Conservation (phyloP, 2,329 filamentous ascomycete genomes). For the Plectosphaerella sp. region DNA sequence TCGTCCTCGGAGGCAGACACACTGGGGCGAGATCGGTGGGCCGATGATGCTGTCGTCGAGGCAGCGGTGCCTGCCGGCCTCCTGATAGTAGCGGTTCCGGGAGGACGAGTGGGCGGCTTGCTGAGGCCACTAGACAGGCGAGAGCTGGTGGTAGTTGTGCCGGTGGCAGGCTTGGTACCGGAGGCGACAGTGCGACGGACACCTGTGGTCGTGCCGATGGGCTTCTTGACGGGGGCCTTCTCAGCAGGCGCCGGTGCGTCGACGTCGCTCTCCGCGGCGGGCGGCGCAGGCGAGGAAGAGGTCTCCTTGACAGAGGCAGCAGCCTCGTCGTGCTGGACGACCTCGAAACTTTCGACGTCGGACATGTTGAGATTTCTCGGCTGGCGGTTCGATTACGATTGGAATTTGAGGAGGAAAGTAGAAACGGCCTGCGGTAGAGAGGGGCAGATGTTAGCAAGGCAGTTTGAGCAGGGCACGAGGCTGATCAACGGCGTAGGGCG, state of each 20-base stretch:
- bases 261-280: slow-evolving; percentile 21
- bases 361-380: slow-evolving; percentile 32
- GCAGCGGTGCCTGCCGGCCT: slow-evolving; percentile 19
- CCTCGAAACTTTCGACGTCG: slow-evolving; percentile 41
- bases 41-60: slow-evolving; percentile 27
- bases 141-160: slow-evolving; percentile 22
- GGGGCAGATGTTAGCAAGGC: slow-evolving; percentile 1
- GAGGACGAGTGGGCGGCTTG: slow-evolving; percentile 45
- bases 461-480: neutral
- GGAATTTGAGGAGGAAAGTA: neutral
- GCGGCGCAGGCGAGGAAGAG: slow-evolving; percentile 4
- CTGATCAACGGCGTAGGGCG: neutral
- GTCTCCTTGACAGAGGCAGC: slow-evolving; percentile 3
- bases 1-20: slow-evolving; percentile 48
- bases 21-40: slow-evolving; percentile 43
- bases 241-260: slow-evolving; percentile 10
- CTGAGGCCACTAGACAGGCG: slow-evolving; percentile 35
- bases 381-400: neutral
- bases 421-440: neutral
- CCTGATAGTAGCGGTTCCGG: slow-evolving; percentile 27
- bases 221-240: slow-evolving; percentile 27
- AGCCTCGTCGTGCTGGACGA: slow-evolving; percentile 37
- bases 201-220: slow-evolving; percentile 22
- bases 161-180: slow-evolving; percentile 19
- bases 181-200: slow-evolving; percentile 27